These are phyloP conservation scores for Chimonanthus praecox DNA, from an alignment of 164 flowering plant genomes.

Conservation along the genomic window DNA sequence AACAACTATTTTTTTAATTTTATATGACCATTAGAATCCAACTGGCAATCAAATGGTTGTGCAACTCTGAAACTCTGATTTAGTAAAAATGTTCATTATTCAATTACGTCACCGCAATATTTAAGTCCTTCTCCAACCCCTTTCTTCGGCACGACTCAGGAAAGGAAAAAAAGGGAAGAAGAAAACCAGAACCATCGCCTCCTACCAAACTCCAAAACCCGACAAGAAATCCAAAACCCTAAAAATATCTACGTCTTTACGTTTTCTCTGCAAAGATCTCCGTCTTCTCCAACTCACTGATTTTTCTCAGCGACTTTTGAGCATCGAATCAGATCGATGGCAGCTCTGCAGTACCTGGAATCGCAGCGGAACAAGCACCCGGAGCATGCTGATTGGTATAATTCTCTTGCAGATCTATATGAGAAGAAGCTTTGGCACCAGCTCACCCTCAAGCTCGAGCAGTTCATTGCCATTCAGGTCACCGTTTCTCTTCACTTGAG, in stretches of 20 bases:
- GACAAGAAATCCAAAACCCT: neutral
- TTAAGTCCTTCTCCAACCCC: too few species aligned
- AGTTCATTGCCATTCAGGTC: constrained; percentile 83
- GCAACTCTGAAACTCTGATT: too few species aligned
- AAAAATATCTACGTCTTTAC: neutral
- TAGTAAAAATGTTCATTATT: too few species aligned
- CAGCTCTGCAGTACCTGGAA: constrained; percentile 80
- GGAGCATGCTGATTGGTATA: constrained; percentile 89
- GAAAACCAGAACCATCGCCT: neutral
- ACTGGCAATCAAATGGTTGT: too few species aligned
- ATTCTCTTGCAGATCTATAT: constrained; percentile 79
- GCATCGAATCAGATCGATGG: constrained; percentile 31
- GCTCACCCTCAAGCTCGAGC: constrained; percentile 89
- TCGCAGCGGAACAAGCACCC: constrained; percentile 67
- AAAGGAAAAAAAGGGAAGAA: neutral
- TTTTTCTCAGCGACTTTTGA: neutral
- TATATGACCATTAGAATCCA: too few species aligned
- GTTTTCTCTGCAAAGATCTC: neutral
- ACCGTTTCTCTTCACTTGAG: neutral
- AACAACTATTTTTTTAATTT: too few species aligned
- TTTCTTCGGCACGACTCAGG: too few species aligned
- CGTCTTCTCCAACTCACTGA: neutral
- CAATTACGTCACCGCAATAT: too few species aligned
- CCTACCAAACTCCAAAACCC: neutral
- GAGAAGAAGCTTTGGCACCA: constrained; percentile 97